phyloP scores from a whole-genome alignment of 495 filamentous ascomycete species.

The Neohortaea acidophila region DNA sequence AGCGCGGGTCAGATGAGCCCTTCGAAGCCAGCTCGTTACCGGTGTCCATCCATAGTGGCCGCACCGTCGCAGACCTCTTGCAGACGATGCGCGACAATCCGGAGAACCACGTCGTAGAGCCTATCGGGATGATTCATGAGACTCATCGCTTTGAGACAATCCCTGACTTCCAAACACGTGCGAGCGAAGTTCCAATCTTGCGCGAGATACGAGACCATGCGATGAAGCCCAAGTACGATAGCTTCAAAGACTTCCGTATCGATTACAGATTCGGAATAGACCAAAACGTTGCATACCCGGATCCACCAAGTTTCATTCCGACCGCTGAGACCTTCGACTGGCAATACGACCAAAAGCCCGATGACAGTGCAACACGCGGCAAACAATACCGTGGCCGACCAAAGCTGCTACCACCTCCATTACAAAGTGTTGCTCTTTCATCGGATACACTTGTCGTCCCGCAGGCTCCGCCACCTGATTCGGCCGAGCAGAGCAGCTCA shows the following conservation, averaged over 20 bases:
- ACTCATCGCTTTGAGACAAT: constrained; percentile 71
- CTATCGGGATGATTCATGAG: constrained; percentile 54
- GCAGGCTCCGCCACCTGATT: neutral
- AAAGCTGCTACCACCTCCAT: too few relatives aligned
- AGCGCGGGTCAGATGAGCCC: constrained; percentile 51
- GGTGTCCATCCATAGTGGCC: neutral
- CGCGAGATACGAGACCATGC: constrained; percentile 48
- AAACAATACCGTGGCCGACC: too few relatives aligned
- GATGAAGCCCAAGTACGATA: constrained; percentile 47
- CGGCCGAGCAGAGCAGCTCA: neutral
- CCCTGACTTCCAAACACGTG: constrained; percentile 66
- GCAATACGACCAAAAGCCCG: too few relatives aligned
- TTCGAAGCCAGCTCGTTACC: constrained; percentile 26
- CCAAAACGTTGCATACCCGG: constrained; percentile 52
- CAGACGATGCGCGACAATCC: constrained; percentile 58
- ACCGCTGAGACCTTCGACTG: too few relatives aligned
- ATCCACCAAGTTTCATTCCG: constrained; percentile 60
- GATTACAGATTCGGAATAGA: constrained; percentile 43
- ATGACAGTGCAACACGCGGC: too few relatives aligned
- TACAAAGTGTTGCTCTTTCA: too few relatives aligned
- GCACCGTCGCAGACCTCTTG: constrained; percentile 29
- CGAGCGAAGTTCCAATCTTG: constrained; percentile 45
- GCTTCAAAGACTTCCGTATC: constrained; percentile 60
- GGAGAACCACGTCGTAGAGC: constrained; percentile 50
- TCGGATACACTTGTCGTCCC: too few relatives aligned